A percentile compares a stretch with the other conserved stretches of the same genome.
These are phyloP conservation scores for Ensete ventricosum DNA, from an alignment of 176 grass and related monocot genomes.

Conservation along the genomic window DNA sequence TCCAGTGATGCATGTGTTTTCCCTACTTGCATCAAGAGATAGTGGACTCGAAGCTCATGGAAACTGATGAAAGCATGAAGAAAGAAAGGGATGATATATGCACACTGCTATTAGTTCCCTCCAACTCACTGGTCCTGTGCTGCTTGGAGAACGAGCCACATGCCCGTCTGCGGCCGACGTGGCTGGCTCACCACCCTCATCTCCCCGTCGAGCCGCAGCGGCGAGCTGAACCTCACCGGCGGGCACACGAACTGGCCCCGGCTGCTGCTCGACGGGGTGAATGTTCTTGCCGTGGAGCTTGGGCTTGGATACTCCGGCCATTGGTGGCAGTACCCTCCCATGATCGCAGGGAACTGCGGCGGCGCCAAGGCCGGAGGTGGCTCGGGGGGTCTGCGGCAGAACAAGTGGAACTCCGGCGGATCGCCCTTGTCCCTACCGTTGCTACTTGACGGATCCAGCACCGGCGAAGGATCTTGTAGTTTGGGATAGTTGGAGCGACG, in stretches of 20 bases:
- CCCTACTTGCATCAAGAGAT: background rate
- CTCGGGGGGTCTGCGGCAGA: background rate
- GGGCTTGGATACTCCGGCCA: background rate
- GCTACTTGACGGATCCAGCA: background rate
- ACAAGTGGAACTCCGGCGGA: background rate
- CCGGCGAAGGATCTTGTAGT: background rate
- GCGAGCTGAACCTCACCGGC: background rate
- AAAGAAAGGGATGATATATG: background rate
- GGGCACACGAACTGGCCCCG: background rate
- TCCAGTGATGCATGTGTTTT: background rate
- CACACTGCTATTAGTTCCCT: background rate
- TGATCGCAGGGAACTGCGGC: background rate
- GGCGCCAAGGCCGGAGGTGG: background rate
- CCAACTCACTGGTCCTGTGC: slow-evolving; percentile 64
- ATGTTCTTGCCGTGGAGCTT: background rate
- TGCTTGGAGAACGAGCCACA: slow-evolving; percentile 67
- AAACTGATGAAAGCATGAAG: background rate
- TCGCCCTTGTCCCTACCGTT: background rate
- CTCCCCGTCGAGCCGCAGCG: background rate
- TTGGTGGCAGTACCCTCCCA: background rate
- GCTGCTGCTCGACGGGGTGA: background rate
- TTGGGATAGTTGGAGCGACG: background rate
- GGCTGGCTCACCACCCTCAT: slow-evolving; percentile 58
- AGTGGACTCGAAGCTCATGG: background rate
- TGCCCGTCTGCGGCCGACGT: slow-evolving; percentile 38